Conservation (phyloP, 2,329 filamentous ascomycete genomes). For the Penicillium sp. region DNA sequence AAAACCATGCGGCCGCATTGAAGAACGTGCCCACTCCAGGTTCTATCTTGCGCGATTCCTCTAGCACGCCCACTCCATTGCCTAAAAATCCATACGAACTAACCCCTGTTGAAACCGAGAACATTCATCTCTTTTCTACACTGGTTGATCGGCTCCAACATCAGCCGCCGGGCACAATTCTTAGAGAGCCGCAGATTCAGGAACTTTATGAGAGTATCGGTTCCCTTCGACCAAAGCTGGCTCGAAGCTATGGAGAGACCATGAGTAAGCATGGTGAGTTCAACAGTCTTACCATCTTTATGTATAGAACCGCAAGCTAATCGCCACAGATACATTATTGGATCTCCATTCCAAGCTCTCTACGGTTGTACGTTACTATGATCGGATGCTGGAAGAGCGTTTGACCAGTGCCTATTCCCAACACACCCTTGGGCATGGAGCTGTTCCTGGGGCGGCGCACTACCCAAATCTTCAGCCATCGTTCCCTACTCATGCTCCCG, state of each 20-base stretch:
- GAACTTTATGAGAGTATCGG: constrained; percentile 97
- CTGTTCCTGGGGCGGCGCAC: constrained; percentile 17
- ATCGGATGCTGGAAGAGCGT: constrained; percentile 95
- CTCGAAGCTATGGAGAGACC: constrained; percentile 93
- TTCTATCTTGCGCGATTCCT: constrained; percentile 49
- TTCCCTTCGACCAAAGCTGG: constrained; percentile 86
- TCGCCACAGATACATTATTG: constrained; percentile 72
- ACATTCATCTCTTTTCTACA: constrained; percentile 94
- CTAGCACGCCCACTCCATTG: constrained; percentile 51
- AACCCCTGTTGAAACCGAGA: constrained; percentile 89
- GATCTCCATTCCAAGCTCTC: constrained; percentile 94
- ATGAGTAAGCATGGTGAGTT: constrained; percentile 96
- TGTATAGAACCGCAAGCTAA: constrained; percentile 19
- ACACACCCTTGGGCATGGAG: constrained; percentile 65
- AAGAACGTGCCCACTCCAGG: constrained; percentile 71
- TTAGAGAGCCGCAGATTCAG: constrained; percentile 97
- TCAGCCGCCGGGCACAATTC: constrained; percentile 89
- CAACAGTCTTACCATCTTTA: background rate
- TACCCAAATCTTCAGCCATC: constrained; percentile 23
- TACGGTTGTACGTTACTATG: constrained; percentile 95
- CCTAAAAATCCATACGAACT: constrained; percentile 94
- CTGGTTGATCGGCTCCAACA: constrained; percentile 92
- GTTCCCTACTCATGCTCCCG: constrained; percentile 12
- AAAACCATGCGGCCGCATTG: constrained; percentile 77
- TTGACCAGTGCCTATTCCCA: constrained; percentile 90